Evolutionary conservation across 352 stramenopile species (phyloP).

Genomic region (Pythium insidiosum): DNA sequence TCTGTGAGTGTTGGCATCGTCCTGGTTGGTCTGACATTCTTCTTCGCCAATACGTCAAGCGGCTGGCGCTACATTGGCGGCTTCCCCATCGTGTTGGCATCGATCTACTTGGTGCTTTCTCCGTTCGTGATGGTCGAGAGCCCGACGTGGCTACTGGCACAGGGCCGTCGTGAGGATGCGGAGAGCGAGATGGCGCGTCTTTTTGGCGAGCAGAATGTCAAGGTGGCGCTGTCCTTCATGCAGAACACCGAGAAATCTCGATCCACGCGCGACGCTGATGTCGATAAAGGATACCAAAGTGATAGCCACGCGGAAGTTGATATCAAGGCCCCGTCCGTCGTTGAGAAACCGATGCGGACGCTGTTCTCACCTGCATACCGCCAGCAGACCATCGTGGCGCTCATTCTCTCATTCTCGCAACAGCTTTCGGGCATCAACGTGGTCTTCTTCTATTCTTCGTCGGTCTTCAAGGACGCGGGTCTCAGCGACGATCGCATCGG

Average conservation of each 20-base stretch:
- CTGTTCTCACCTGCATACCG: constrained; percentile 28
- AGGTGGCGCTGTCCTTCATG: constrained; percentile 18
- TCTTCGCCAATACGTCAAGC: constrained; percentile 36
- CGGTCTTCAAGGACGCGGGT: constrained; percentile 28
- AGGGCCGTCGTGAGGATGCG: constrained; percentile 20
- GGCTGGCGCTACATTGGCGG: constrained; percentile 54
- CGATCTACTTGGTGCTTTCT: constrained; percentile 27
- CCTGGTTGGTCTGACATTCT: constrained; percentile 35
- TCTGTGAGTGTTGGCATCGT: constrained; percentile 45
- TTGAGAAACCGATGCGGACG: constrained; percentile 8
- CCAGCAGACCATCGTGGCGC: constrained; percentile 31
- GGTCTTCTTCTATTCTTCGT: constrained; percentile 39
- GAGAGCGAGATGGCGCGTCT: constrained; percentile 20
- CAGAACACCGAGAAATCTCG: constrained; percentile 12
- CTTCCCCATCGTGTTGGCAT: constrained; percentile 37
- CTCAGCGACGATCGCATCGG: constrained; percentile 28
- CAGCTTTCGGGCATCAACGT: constrained; percentile 58
- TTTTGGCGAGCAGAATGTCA: constrained; percentile 22
- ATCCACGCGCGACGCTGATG: constrained; percentile 4
- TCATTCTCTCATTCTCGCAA: constrained; percentile 27
- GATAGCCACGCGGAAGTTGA: constrained; percentile 5
- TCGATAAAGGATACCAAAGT: no score
- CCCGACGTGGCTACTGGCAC: constrained; percentile 27
- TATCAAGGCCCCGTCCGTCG: constrained; percentile 4
- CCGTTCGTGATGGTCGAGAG: constrained; percentile 35